These are phyloP conservation scores for Eragrostis nindensis DNA, from an alignment of 176 grass and related monocot species.

Conservation along the genomic window DNA sequence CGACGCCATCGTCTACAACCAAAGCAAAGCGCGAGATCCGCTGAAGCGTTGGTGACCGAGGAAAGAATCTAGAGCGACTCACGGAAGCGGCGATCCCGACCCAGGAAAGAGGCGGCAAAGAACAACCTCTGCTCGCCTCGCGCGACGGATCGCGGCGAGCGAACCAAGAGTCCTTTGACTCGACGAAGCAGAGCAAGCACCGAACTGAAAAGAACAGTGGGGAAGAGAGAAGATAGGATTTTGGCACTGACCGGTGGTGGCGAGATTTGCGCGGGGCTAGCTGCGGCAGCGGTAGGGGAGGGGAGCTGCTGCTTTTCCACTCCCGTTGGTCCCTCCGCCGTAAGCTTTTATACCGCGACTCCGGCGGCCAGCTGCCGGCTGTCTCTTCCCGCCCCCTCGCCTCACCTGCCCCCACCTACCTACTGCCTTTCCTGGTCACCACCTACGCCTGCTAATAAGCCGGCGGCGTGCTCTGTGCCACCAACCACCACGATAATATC, in stretches of 20 bases:
- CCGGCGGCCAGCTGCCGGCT: slow-evolving; percentile 5
- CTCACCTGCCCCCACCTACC: slow-evolving; percentile 34
- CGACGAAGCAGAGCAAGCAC: not conserved
- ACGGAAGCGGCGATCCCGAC: not conserved
- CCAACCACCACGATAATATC: no score
- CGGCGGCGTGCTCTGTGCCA: slow-evolving; percentile 43
- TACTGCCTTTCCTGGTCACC: slow-evolving; percentile 24
- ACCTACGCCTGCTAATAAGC: not conserved
- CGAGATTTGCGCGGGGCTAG: slow-evolving; percentile 17
- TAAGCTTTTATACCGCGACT: slow-evolving; percentile 38
- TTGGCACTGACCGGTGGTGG: slow-evolving; percentile 32
- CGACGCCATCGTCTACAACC: not conserved
- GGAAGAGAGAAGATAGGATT: no score
- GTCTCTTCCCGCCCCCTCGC: not conserved
- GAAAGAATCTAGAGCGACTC: slow-evolving; percentile 5
- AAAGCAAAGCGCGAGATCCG: slow-evolving; percentile 44
- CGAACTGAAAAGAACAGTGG: not conserved
- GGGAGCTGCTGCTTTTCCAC: no score
- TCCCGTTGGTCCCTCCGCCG: not conserved
- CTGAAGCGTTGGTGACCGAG: not conserved
- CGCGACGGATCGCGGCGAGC: not conserved
- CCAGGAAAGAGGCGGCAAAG: not conserved
- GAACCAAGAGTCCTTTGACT: slow-evolving; percentile 2
- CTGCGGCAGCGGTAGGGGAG: no score
- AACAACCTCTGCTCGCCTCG: not conserved